Conservation (phyloP, 148 eudicot genomes). For the Rhododendron williamsianum region DNA sequence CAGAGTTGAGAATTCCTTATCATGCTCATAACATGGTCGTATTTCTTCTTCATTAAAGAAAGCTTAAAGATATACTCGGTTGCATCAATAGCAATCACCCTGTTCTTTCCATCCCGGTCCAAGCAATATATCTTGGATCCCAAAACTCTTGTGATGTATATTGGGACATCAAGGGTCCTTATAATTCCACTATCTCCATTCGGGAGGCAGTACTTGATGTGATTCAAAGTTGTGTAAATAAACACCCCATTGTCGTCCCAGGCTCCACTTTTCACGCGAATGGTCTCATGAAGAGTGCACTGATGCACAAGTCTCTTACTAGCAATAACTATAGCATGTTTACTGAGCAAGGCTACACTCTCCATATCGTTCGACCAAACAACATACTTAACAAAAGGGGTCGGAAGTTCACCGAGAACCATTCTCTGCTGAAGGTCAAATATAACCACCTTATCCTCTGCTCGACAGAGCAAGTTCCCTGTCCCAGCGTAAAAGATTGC, state of each 20-base stretch:
- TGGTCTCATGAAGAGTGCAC: slow-evolving; percentile 84
- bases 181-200: slow-evolving; percentile 91
- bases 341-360: slow-evolving; percentile 78
- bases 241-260: slow-evolving; percentile 95
- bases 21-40: slow-evolving; percentile 81
- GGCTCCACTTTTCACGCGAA: slow-evolving; percentile 80
- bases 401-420: slow-evolving; percentile 71
- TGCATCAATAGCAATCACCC: slow-evolving; percentile 56
- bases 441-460: slow-evolving; percentile 70
- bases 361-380: slow-evolving; percentile 93
- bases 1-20: slow-evolving; percentile 73
- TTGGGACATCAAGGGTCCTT: slow-evolving; percentile 68
- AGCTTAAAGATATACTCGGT: slow-evolving; percentile 77
- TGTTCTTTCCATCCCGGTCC: slow-evolving; percentile 79
- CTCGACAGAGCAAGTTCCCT: slow-evolving; percentile 68
- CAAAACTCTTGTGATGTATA: slow-evolving; percentile 64
- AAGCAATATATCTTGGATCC: slow-evolving; percentile 66
- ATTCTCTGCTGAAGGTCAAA: slow-evolving; percentile 84
- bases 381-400: slow-evolving; percentile 71
- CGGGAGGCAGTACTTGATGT: slow-evolving; percentile 87
- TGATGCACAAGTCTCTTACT: slow-evolving; percentile 66
- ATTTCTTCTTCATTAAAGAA: slow-evolving; percentile 58
- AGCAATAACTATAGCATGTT: slow-evolving; percentile 70
- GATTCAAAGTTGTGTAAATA: slow-evolving; percentile 70
- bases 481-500: slow-evolving; percentile 86